phyloP scores from a whole-genome alignment of 768 basidiomycete species.

The Tulasnella sp. region DNA sequence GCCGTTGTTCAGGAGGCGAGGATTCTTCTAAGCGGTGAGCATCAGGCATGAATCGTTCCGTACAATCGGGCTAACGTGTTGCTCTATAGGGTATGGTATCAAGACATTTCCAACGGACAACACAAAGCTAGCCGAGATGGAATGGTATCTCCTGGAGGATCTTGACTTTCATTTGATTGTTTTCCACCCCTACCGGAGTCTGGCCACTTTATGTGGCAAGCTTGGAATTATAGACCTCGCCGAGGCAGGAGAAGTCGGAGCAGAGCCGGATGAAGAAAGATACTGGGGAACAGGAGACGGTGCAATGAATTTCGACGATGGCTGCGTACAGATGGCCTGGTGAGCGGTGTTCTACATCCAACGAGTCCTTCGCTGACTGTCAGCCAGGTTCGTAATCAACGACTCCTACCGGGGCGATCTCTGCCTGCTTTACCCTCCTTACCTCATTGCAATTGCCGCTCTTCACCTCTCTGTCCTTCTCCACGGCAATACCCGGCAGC shows the following conservation, averaged over 20 bases:
- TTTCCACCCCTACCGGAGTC: slow-evolving; percentile 90
- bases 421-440: slow-evolving; percentile 89
- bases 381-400: slow-evolving; percentile 82
- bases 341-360: slow-evolving; percentile 26
- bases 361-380: background rate
- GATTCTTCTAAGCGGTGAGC: slow-evolving; percentile 50
- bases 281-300: slow-evolving; percentile 79
- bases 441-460: slow-evolving; percentile 84
- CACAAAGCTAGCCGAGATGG: slow-evolving; percentile 93
- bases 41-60: background rate
- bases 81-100: slow-evolving; percentile 48
- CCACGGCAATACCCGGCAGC: slow-evolving; percentile 42
- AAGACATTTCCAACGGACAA: slow-evolving; percentile 81
- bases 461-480: slow-evolving; percentile 80
- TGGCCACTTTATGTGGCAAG: slow-evolving; percentile 63
- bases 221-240: slow-evolving; percentile 34
- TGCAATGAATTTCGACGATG: slow-evolving; percentile 60
- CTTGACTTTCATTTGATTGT: slow-evolving; percentile 88
- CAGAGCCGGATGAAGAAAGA: slow-evolving; percentile 41
- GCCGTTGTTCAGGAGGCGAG: slow-evolving; percentile 77
- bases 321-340: slow-evolving; percentile 87
- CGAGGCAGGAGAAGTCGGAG: slow-evolving; percentile 38
- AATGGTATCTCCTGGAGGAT: slow-evolving; percentile 95
- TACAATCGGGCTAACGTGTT: background rate
- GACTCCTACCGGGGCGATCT: slow-evolving; percentile 91